phyloP scores from a whole-genome alignment of 768 basidiomycete genomes.

The Rhodosporidiobolus odoratus region DNA sequence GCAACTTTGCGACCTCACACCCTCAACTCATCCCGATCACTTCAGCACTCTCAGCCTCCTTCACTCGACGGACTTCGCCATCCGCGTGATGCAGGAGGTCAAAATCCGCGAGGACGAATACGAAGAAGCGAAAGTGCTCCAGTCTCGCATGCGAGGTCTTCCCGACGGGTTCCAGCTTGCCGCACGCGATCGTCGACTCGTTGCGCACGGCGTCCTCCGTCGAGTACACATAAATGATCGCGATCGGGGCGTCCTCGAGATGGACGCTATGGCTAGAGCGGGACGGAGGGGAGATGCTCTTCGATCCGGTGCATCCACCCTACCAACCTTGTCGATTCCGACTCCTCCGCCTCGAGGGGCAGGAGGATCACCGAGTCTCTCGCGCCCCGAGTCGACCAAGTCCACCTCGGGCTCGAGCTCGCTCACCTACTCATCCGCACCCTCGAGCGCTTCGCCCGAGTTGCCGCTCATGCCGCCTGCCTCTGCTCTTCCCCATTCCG shows the following conservation, averaged over 20 bases:
- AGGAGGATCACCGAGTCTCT: neutral
- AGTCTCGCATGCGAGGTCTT: constrained; percentile 59
- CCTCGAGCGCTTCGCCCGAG: constrained; percentile 3
- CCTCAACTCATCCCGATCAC: constrained; percentile 65
- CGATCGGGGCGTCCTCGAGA: constrained; percentile 37
- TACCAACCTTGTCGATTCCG: constrained; percentile 16
- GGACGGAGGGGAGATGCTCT: constrained; percentile 11
- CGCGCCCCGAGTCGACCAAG: constrained; percentile 20
- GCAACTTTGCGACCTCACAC: constrained; percentile 66
- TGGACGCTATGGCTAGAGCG: constrained; percentile 16
- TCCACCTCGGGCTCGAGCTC: constrained; percentile 30
- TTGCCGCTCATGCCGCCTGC: constrained; percentile 21
- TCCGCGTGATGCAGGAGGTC: constrained; percentile 75
- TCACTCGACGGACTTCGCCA: constrained; percentile 63
- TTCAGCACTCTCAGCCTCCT: constrained; percentile 59
- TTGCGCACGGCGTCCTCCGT: constrained; percentile 61
- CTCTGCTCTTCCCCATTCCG: neutral
- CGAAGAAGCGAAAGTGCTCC: constrained; percentile 61
- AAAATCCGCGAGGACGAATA: constrained; percentile 85
- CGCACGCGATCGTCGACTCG: constrained; percentile 65
- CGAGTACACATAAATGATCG: constrained; percentile 50
- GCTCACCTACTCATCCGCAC: neutral
- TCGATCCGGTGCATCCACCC: constrained; percentile 1
- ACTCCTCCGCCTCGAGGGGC: neutral
- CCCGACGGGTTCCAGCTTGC: constrained; percentile 57